Evolutionary conservation across 1,284 basidiomycete genomes (phyloP), one percentile per base, ranked within the genome.

Genomic region (Tilletia indica): DNA sequence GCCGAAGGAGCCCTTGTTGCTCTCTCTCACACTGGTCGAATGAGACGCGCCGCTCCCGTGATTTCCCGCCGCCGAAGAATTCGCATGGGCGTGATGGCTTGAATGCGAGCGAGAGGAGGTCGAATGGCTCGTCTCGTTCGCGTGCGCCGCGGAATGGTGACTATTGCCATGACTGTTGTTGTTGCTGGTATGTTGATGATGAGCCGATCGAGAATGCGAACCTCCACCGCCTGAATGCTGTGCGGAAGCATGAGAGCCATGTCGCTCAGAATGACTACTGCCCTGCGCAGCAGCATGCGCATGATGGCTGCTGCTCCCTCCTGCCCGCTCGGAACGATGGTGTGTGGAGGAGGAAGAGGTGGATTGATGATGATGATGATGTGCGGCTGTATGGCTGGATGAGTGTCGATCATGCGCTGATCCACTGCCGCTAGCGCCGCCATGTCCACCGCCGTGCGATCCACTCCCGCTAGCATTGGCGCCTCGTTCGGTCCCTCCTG

Each of bases 91-190:
- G 19, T 54, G 51, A 54, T 54, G 16, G 4, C 51, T 54, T 5
- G 51, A 19, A 54, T 54, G 51, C 51, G 51, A 54, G 51, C 51
- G 51, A 19, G 51, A 54, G 16, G 51, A n/a, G 51, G 9, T 45
- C 9, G 42, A 9, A 45, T 45, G 42, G 6, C 42, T 14, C 6
- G 9, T 45, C 42, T 45, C 42, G 9, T 8, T 45, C 42, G 9
- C 42, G 42, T 45, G 14, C 42, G 42, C 42, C 42, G 9, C 25
- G 25, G 25, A 1, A 45, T 45, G 42, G 9, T 45, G 42, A 45
- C 42, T 45, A 8, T 45, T 14, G 6, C 42, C 9, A 14, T 54
- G 51, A 19, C 51, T 54, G 51, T 5, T 9, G 42, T 12, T 34
- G 21, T 8, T 58, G 21, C 9, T 58, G 56, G 2, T 5, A 0